These are phyloP conservation scores for Podospora pseudocomata DNA, from an alignment of 495 filamentous ascomycete species.

Conservation along the genomic window DNA sequence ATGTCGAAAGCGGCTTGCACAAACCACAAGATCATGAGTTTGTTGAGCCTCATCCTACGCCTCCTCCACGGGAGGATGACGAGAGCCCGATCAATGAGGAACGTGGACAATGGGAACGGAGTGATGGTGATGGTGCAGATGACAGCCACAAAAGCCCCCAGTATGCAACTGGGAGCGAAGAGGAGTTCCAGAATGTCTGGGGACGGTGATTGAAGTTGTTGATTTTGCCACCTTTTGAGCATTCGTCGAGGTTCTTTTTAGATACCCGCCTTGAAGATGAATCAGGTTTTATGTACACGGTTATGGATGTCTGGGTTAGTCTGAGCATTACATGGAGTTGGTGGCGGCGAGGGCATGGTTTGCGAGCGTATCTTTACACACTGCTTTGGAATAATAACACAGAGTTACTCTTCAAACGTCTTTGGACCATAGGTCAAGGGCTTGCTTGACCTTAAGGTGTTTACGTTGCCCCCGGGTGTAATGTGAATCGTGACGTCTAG, in stretches of 20 bases:
- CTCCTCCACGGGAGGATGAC: conserved; percentile 7
- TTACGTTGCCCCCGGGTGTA: neutral
- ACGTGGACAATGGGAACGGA: conserved; percentile 20
- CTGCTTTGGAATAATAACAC: neutral
- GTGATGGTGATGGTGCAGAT: neutral
- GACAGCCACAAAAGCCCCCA: conserved; percentile 8
- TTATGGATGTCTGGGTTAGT: neutral
- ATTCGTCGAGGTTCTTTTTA: conserved; percentile 1
- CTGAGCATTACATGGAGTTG: neutral
- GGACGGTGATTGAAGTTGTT: conserved; percentile 18
- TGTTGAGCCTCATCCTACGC: conserved; percentile 9
- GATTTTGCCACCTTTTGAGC: neutral
- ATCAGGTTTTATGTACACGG: neutral
- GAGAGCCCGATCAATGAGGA: conserved; percentile 17
- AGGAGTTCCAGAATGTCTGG: conserved; percentile 36
- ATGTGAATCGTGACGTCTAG: neutral
- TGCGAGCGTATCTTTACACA: neutral
- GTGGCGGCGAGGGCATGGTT: neutral
- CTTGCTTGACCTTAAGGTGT: neutral
- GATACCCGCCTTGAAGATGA: conserved; percentile 15
- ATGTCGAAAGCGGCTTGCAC: conserved; percentile 22
- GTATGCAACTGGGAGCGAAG: conserved; percentile 26
- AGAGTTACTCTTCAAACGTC: neutral
- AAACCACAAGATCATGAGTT: conserved; percentile 18
- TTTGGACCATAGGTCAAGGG: no score